Base-by-base conservation (phyloP, 2,329 filamentous ascomycete genomes). In the Pseudogymnoascus sp. region DNA sequence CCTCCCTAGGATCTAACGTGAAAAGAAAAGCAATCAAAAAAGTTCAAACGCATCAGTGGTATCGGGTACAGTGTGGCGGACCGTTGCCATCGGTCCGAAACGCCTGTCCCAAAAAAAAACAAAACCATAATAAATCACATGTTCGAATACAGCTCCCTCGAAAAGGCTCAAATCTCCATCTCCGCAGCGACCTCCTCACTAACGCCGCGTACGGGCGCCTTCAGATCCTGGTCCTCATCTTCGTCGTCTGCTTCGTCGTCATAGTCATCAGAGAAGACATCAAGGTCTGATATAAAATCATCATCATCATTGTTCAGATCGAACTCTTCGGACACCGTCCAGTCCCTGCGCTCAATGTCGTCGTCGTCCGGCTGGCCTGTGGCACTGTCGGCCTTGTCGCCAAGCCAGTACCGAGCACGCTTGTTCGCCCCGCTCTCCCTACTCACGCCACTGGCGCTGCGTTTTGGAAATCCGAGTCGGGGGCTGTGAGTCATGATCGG, bases 361-460 rank as follows among this genome's bases (percentile, higher is more conserved):
- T 76, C 74, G 66, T 79, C 75, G 37, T 81, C 79, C 75, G 76
- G 59, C 77, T 75, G 58, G 43, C 77, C 77, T 60, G 76, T 73
- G 31, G 75, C 71, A 61, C 77, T 71, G 38, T 75, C 75, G 3
- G 81, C 79, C 40, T 78, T 81, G 65, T 91, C 87, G 43, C 92
- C 91, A 3, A 97, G 83, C 93, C 93, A 97, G 75, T 91, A 97
- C 65, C 83, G 85, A 12, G 91, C 91, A 55, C 93, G 88, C 79
- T 97, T 97, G 69, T 84, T 85, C 6, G 88, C 88, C 37, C 86
- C 86, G 2, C 76, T 69, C 65, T 80, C 78, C 63, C 71, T 68
- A 11, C 63, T 63, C 2, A 64, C 66, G 9, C 67, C 70, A 45
- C 65, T 69, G 25, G 64, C 65, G 61, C 66, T 67, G 66, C 68